Conservation (phyloP, 257 asterid species). For the Solanum appendiculatum region DNA sequence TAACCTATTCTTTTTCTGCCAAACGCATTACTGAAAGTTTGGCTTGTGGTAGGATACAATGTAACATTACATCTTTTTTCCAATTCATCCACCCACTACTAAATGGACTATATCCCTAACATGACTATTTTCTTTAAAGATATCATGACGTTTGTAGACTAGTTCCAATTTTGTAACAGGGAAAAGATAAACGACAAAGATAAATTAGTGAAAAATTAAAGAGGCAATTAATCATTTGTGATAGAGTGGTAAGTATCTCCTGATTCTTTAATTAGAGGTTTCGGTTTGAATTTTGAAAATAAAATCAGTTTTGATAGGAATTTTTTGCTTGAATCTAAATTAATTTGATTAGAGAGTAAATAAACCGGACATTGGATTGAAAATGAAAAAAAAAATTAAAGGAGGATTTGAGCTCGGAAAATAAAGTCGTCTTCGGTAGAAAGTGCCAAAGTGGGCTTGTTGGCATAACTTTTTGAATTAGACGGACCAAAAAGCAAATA, state of each 20-base stretch:
- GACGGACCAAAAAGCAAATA: neutral
- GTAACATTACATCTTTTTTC: neutral
- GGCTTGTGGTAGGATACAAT: neutral
- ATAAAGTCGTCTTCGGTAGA: neutral
- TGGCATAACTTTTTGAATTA: neutral
- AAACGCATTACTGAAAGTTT: conserved; percentile 9
- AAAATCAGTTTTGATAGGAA: neutral
- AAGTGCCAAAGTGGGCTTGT: neutral
- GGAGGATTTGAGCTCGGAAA: neutral
- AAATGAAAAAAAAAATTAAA: neutral
- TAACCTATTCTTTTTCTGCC: neutral
- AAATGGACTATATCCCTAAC: neutral
- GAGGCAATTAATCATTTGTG: neutral
- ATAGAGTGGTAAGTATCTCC: neutral
- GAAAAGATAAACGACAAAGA: neutral
- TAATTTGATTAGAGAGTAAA: neutral
- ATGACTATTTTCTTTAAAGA: neutral
- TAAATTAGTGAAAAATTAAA: neutral
- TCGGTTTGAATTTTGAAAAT: neutral
- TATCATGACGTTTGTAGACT: conserved; percentile 8
- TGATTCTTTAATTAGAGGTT: neutral
- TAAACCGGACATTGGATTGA: neutral
- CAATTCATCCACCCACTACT: conserved; percentile 14
- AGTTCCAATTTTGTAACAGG: conserved; percentile 4
- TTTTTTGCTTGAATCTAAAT: neutral